Evolutionary conservation across 2,329 filamentous ascomycete genomes (phyloP).

Genomic region (Xylaria sp.): DNA sequence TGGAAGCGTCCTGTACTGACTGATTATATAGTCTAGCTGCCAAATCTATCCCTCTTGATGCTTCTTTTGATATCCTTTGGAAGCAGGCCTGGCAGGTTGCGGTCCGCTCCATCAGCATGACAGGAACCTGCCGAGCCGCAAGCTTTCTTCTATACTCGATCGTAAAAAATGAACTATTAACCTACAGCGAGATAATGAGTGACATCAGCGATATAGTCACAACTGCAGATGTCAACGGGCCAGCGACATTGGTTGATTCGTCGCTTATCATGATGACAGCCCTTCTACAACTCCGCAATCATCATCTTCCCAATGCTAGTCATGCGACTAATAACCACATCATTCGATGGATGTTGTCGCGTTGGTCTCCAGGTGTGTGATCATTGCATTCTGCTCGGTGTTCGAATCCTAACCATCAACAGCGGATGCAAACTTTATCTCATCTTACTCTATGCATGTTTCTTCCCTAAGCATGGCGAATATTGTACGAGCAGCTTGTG

Average conservation of each 20-base stretch:
- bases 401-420: conserved; percentile 38
- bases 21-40: conserved; percentile 57
- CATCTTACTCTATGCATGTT: conserved; percentile 71
- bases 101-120: conserved; percentile 75
- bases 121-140: conserved; percentile 78
- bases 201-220: conserved; percentile 78
- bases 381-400: conserved; percentile 23
- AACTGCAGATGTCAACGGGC: conserved; percentile 84
- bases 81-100: conserved; percentile 80
- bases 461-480: conserved; percentile 73
- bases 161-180: conserved; percentile 72
- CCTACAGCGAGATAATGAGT: conserved; percentile 73
- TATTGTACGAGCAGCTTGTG: conserved; percentile 76
- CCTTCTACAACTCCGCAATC: conserved; percentile 73
- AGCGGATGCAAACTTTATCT: conserved; percentile 76
- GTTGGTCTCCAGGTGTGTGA: conserved; percentile 81
- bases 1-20: conserved; percentile 27
- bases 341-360: conserved; percentile 82
- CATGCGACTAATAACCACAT: conserved; percentile 76
- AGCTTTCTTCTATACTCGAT: conserved; percentile 78
- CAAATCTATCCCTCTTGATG: conserved; percentile 54
- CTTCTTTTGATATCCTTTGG: conserved; percentile 67
- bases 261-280: conserved; percentile 78
- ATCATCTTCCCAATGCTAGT: conserved; percentile 74
- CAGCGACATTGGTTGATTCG: conserved; percentile 81